phyloP scores from a whole-genome alignment of 352 stramenopile genomes.

The Aphanomyces invadans region DNA sequence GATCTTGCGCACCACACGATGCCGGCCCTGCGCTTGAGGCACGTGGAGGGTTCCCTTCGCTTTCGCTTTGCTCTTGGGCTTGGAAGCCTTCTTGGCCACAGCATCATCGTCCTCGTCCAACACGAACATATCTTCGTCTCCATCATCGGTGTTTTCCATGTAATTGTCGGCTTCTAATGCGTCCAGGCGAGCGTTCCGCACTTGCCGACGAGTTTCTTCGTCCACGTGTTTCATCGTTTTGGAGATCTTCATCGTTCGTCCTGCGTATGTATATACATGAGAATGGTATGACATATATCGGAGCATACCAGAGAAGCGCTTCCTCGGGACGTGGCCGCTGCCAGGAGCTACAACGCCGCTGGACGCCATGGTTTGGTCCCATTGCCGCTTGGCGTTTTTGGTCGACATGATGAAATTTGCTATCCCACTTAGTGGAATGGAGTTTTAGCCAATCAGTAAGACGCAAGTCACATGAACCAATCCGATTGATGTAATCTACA shows the following conservation, averaged over 20 bases:
- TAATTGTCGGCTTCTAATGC: slow-evolving; percentile 87
- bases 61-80: slow-evolving; percentile 28
- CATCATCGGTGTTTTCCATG: slow-evolving; percentile 28
- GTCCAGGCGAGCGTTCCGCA: slow-evolving; percentile 79
- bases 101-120: slow-evolving; percentile 41
- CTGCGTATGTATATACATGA: slow-evolving; percentile 28
- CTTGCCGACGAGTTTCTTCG: slow-evolving; percentile 69
- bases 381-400: slow-evolving; percentile 26
- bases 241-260: slow-evolving; percentile 65
- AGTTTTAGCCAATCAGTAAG: slow-evolving; percentile 2
- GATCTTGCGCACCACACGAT: slow-evolving; percentile 51
- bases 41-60: neutral
- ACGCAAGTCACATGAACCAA: neutral
- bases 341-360: slow-evolving; percentile 14
- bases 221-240: slow-evolving; percentile 77
- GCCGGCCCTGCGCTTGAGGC: neutral
- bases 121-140: slow-evolving; percentile 41
- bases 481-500: neutral
- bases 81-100: slow-evolving; percentile 37
- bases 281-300: neutral
- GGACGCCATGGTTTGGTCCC: slow-evolving; percentile 26
- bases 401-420: slow-evolving; percentile 10
- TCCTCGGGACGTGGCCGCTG: neutral
- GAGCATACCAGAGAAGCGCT: slow-evolving; percentile 24
- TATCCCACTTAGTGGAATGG: neutral